Conservation (phyloP, 2,329 filamentous ascomycete species). For the Aspergillus pseudoglaucus region DNA sequence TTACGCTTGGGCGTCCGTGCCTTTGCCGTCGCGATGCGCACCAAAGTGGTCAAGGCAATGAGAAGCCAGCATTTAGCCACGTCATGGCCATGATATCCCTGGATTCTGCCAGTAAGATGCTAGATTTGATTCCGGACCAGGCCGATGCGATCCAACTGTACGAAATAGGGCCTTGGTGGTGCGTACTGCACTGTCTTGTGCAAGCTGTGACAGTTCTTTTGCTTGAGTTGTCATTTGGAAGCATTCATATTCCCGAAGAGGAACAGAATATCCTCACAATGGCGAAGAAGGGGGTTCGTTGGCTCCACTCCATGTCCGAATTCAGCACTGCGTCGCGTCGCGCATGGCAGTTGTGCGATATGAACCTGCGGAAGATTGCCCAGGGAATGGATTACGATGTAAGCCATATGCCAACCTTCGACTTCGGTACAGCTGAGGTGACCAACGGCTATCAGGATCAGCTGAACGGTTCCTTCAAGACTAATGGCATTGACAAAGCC, state of each 20-base stretch:
- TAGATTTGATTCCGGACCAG: conserved; percentile 38
- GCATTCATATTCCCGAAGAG: conserved; percentile 37
- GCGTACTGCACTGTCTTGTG: conserved; percentile 40
- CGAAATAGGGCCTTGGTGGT: conserved; percentile 39
- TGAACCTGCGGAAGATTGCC: conserved; percentile 28
- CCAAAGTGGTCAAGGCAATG: conserved; percentile 16
- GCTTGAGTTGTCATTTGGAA: conserved; percentile 41
- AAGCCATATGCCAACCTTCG: conserved; percentile 25
- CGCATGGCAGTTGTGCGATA: conserved; percentile 38
- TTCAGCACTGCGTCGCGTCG: conserved; percentile 33
- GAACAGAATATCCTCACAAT: conserved; percentile 30
- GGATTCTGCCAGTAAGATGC: conserved; percentile 32
- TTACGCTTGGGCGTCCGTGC: conserved; percentile 40
- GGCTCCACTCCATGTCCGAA: conserved; percentile 38
- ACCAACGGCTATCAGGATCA: conserved; percentile 2
- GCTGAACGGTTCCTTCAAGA: not conserved
- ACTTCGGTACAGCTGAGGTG: conserved; percentile 10
- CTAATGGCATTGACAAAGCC: not conserved
- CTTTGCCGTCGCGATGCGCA: conserved; percentile 39
- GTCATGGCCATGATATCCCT: conserved; percentile 34
- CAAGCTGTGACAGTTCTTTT: conserved; percentile 40
- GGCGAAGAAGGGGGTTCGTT: conserved; percentile 38
- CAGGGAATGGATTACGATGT: conserved; percentile 30
- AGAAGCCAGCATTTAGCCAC: conserved; percentile 31
- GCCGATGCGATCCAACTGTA: conserved; percentile 37